Conservation (phyloP, 495 filamentous ascomycete genomes). For the Parathielavia appendiculata region DNA sequence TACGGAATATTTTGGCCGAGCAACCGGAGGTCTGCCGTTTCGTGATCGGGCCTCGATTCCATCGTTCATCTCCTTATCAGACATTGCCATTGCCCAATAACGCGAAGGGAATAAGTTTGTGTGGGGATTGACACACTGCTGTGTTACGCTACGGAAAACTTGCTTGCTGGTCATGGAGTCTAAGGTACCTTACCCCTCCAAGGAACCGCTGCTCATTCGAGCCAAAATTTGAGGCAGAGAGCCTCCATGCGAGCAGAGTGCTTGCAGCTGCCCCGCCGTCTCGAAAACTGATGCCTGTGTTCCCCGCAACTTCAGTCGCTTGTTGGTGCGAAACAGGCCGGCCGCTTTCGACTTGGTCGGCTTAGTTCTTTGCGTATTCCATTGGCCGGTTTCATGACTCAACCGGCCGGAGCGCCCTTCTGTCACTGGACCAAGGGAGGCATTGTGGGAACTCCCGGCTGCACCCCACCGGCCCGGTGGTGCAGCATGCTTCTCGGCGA, state of each 20-base stretch:
- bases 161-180: constrained; percentile 1
- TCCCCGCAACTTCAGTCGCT: background rate
- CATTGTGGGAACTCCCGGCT: background rate
- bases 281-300: background rate
- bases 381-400: constrained; percentile 6
- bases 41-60: background rate
- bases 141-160: background rate
- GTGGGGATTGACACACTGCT: background rate
- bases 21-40: background rate
- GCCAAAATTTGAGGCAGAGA: background rate
- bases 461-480: constrained; percentile 6
- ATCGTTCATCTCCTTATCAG: background rate
- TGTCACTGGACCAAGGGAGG: background rate
- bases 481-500: constrained; percentile 11
- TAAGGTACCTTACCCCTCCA: background rate
- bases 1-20: constrained; percentile 6
- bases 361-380: background rate
- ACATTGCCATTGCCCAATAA: constrained; percentile 11
- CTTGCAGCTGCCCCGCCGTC: constrained; percentile 4
- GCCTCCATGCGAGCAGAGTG: too few relatives aligned
- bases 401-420: background rate
- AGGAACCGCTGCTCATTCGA: constrained; percentile 9
- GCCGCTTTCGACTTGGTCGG: background rate
- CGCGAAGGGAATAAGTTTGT: background rate
- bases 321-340: background rate